Conservation (phyloP, 345 rosid species). For the Raphanus raphanistrum region DNA sequence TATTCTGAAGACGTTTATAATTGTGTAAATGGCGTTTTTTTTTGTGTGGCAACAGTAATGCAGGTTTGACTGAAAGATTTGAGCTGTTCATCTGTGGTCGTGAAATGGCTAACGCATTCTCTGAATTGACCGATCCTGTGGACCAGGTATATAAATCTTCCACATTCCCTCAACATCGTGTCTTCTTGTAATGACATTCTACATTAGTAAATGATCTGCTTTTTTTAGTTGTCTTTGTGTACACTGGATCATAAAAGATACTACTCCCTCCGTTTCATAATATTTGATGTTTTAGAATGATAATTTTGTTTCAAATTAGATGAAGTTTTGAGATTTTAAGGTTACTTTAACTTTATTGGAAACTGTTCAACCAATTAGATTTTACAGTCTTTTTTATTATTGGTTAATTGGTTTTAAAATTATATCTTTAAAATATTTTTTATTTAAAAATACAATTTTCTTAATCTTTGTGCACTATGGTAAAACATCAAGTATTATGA, state of each 20-base stretch:
- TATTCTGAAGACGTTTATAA: background rate
- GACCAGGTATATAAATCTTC: constrained; percentile 63
- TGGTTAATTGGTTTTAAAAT: too few species aligned
- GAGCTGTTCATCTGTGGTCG: constrained; percentile 96
- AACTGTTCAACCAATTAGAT: too few species aligned
- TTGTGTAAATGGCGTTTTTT: background rate
- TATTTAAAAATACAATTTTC: too few species aligned
- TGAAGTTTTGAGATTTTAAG: too few species aligned
- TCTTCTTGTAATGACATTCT: background rate
- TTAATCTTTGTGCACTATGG: too few species aligned
- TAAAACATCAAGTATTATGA: too few species aligned
- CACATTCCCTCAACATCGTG: background rate
- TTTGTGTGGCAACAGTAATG: constrained; percentile 39
- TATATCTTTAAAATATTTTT: too few species aligned
- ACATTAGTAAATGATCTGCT: background rate
- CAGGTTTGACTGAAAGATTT: constrained; percentile 89
- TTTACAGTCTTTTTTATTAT: too few species aligned
- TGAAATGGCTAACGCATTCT: constrained; percentile 95
- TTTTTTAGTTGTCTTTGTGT: background rate
- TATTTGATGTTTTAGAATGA: too few species aligned
- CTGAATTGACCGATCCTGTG: constrained; percentile 89
- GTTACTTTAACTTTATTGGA: too few species aligned
- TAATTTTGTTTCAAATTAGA: too few species aligned
- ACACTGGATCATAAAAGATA: constrained; percentile 1
- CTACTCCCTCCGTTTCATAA: too few species aligned